These are phyloP conservation scores for Pseudevernia furfuracea DNA, from an alignment of 495 filamentous ascomycete species.

Conservation along the genomic window DNA sequence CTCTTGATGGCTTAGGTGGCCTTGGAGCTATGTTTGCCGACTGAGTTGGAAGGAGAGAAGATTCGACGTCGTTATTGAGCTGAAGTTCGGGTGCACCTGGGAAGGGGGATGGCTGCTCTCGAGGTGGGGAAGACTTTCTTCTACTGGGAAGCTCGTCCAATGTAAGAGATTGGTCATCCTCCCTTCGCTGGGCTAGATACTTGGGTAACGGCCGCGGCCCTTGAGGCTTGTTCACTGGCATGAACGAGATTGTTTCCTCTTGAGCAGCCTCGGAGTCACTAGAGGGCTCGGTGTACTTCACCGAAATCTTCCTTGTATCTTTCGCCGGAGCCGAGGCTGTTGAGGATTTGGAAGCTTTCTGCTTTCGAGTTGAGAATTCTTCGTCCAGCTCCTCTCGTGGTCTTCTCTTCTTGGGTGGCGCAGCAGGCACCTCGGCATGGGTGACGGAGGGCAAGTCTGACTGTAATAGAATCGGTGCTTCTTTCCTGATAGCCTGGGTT, in stretches of 20 bases:
- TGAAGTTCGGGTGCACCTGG: background rate
- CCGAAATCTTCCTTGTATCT: slow-evolving; percentile 7
- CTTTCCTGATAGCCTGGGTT: background rate
- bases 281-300: slow-evolving; percentile 19
- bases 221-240: slow-evolving; percentile 45
- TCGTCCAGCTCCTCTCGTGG: slow-evolving; percentile 20
- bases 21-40: background rate
- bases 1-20: background rate
- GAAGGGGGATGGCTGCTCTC: background rate
- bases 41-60: background rate
- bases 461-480: slow-evolving; percentile 15
- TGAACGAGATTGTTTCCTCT: slow-evolving; percentile 12
- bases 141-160: background rate
- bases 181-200: slow-evolving; percentile 22
- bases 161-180: slow-evolving; percentile 11
- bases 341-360: slow-evolving; percentile 8
- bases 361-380: slow-evolving; percentile 22
- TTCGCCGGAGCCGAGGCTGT: background rate
- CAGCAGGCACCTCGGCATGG: slow-evolving; percentile 6
- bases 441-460: slow-evolving; percentile 22
- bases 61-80: background rate
- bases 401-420: slow-evolving; percentile 17
- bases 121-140: background rate
- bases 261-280: slow-evolving; percentile 22
- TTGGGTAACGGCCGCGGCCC: slow-evolving; percentile 28